phyloP scores from a whole-genome alignment of 805 yeast genomes.

The Sungouiella blattae region DNA sequence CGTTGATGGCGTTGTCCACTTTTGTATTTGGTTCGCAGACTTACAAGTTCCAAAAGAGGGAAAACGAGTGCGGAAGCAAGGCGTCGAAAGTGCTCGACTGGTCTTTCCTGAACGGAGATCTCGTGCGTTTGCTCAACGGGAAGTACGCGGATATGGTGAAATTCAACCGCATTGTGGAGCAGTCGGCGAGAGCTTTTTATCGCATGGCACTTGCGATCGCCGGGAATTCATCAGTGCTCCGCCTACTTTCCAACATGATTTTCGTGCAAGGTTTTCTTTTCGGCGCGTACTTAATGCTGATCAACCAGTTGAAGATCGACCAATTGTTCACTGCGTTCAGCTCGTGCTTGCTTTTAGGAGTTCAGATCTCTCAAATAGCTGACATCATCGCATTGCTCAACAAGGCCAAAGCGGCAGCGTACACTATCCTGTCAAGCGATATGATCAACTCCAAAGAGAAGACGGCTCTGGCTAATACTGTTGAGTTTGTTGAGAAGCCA shows the following conservation, averaged over 20 bases:
- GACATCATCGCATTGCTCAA: conserved; percentile 59
- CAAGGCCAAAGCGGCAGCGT: conserved; percentile 69
- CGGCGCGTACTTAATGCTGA: conserved; percentile 65
- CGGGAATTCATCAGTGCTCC: conserved; percentile 54
- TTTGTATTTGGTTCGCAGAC: conserved; percentile 49
- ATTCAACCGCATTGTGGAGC: conserved; percentile 36
- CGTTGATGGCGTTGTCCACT: conserved; percentile 55
- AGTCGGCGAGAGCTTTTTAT: conserved; percentile 38
- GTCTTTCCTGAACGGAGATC: conserved; percentile 56
- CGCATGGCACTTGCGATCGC: conserved; percentile 46
- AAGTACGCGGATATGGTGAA: conserved; percentile 47
- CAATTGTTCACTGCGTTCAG: conserved; percentile 79
- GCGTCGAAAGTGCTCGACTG: conserved; percentile 68
- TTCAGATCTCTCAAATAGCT: conserved; percentile 52
- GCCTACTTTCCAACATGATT: conserved; percentile 61
- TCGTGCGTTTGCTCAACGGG: conserved; percentile 62
- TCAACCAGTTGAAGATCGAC: conserved; percentile 50
- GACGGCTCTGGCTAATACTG: neutral
- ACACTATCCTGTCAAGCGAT: conserved; percentile 33
- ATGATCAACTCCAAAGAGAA: neutral
- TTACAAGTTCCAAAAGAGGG: conserved; percentile 45
- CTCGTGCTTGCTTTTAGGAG: conserved; percentile 72
- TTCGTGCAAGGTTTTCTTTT: conserved; percentile 93
- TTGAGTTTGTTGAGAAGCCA: too few species aligned
- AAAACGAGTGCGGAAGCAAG: conserved; percentile 53